Evolutionary conservation across 1,139 yeast genomes (phyloP).

Genomic region (Pichia sp.): DNA sequence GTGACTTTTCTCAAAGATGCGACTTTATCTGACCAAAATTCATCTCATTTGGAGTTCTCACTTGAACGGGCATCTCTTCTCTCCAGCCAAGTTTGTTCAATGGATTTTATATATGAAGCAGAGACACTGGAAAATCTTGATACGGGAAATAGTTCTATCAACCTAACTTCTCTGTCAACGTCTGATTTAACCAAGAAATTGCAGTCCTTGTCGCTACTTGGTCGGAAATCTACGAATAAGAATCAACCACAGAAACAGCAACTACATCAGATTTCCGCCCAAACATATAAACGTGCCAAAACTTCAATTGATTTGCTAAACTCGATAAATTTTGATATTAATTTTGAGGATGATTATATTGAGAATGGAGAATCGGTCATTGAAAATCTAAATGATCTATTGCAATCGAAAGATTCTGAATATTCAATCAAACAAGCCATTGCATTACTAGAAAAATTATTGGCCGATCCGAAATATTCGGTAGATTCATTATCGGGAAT

Average conservation of each 20-base stretch:
- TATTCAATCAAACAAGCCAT: slow-evolving; percentile 41
- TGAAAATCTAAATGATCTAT: slow-evolving; percentile 33
- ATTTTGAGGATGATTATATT: slow-evolving; percentile 7
- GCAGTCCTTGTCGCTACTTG: slow-evolving; percentile 6
- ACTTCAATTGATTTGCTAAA: slow-evolving; percentile 19
- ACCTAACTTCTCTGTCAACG: slow-evolving; percentile 7
- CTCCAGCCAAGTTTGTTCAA: background rate
- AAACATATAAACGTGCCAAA: slow-evolving; percentile 22
- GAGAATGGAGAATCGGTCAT: slow-evolving; percentile 32
- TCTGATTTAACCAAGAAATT: slow-evolving; percentile 8
- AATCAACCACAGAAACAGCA: too few species aligned
- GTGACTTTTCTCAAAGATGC: too few species aligned
- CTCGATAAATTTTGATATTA: slow-evolving; percentile 3
- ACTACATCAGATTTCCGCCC: too few species aligned
- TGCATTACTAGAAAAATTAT: slow-evolving; percentile 31
- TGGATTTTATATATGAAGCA: slow-evolving; percentile 10
- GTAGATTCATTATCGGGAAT: too few species aligned
- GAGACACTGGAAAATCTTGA: slow-evolving; percentile 4
- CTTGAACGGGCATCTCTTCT: too few species aligned
- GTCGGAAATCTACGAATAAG: too few species aligned
- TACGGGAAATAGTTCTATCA: background rate
- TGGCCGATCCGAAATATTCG: too few species aligned
- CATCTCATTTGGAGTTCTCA: too few species aligned
- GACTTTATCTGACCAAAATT: too few species aligned
- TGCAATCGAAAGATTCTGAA: slow-evolving; percentile 30